These are phyloP conservation scores for Colletotrichum australisinense DNA, from an alignment of 2,329 filamentous ascomycete genomes.

Conservation along the genomic window DNA sequence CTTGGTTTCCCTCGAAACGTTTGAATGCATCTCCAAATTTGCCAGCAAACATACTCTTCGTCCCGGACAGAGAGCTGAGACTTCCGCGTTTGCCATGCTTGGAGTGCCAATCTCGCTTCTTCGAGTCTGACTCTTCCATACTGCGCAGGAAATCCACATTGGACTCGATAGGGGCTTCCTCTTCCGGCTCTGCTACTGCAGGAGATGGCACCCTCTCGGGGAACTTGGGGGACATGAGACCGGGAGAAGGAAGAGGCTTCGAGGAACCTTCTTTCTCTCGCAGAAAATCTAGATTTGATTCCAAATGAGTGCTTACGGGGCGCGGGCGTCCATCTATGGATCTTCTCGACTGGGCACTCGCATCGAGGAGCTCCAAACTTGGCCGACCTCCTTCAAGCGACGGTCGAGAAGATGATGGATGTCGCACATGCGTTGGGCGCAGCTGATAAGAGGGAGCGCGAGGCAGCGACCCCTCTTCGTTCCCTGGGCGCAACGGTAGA, in stretches of 20 bases:
- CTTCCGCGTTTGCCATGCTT: slow-evolving; percentile 80
- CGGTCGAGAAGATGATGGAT: slow-evolving; percentile 67
- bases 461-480: slow-evolving; percentile 39
- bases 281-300: slow-evolving; percentile 84
- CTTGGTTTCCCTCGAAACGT: slow-evolving; percentile 77
- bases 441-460: slow-evolving; percentile 42
- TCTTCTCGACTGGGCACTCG: slow-evolving; percentile 57
- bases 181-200: slow-evolving; percentile 54
- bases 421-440: slow-evolving; percentile 45
- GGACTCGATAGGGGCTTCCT: slow-evolving; percentile 77
- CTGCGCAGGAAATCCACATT: slow-evolving; percentile 86
- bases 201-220: slow-evolving; percentile 54
- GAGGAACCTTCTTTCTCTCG: slow-evolving; percentile 77
- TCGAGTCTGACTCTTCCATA: slow-evolving; percentile 73
- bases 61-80: slow-evolving; percentile 76
- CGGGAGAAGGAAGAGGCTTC: slow-evolving; percentile 51
- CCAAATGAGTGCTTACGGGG: slow-evolving; percentile 85
- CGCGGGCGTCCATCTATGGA: slow-evolving; percentile 71
- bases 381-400: slow-evolving; percentile 80
- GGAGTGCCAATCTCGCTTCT: slow-evolving; percentile 63
- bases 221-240: slow-evolving; percentile 47
- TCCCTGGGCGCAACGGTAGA: not conserved
- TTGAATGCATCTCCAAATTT: slow-evolving; percentile 96
- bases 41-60: slow-evolving; percentile 85
- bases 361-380: slow-evolving; percentile 68